Evolutionary conservation across 2,329 filamentous ascomycete genomes (phyloP), one percentile per base, ranked within the genome.

Genomic region (Ophiocordyceps robertsii): DNA sequence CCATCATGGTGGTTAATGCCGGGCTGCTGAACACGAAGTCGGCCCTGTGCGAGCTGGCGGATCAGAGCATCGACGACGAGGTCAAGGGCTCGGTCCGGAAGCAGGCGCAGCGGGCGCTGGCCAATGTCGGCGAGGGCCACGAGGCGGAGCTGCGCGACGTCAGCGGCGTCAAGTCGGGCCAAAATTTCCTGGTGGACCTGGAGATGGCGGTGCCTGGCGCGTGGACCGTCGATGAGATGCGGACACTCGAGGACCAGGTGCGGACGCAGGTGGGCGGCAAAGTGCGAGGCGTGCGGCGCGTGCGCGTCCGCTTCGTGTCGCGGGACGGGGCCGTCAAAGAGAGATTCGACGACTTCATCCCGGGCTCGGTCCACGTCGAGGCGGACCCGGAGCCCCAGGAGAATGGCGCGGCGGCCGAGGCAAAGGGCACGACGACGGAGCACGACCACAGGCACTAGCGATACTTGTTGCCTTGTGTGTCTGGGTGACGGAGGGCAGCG

Each of bases 131-230:
- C 41, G 66, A 73, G 40, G 68, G 75, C 39, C 65, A 74, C 39
- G 65, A 79, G 43, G 72, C 88, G 9, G 77, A 85, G 55, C 65
- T 95, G 38, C 75, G 82, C 37, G 82, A 85, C 37, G 75, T 96
- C 3, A 84, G 87, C 49, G 92, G 92, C 43, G 75, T 95, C 63
- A 98, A 98, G 65, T 92, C 87, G 4, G 92, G 92, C 29, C 92
- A 95, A 62, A 98, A 95, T 65, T 95, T 93, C 59, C 70, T 96
- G 29, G 80, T 96, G 52, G 92, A 96, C 53, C 62, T 98, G 8
- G 89, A 95, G 60, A 65, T 96, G 47, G 83, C 77, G 2, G 84
- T 93, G 14, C 87, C 90, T 0, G 74, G 72, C 19, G 66, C 68
- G 30, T 94, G 84, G 83, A 83, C 83, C 0, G 68, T 98, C 6